Conservation (phyloP, 1,139 yeast species). For the Pichia sp. region DNA sequence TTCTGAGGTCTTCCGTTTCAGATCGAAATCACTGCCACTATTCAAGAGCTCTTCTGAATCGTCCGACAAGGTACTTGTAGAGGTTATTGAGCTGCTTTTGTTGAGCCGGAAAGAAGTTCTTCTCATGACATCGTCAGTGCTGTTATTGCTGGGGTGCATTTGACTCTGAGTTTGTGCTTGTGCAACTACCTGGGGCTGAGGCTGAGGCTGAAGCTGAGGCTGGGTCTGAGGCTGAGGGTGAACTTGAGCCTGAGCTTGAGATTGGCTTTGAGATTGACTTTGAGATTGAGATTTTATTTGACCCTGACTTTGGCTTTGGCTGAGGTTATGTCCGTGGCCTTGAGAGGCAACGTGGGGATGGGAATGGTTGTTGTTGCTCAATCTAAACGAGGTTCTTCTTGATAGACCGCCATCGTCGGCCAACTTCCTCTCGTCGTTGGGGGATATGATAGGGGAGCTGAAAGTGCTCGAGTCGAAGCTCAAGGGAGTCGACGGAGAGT, state of each 20-base stretch:
- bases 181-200: too few species aligned
- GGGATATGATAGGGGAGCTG: slow-evolving; percentile 19
- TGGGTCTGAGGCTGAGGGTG: too few species aligned
- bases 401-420: slow-evolving; percentile 6
- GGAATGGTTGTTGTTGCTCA: slow-evolving; percentile 6
- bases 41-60: slow-evolving; percentile 6
- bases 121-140: slow-evolving; percentile 9
- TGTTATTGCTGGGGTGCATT: background rate
- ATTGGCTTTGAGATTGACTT: too few species aligned
- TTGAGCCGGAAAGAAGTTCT: slow-evolving; percentile 17
- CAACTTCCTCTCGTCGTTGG: slow-evolving; percentile 15
- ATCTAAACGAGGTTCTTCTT: slow-evolving; percentile 17
- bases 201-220: too few species aligned
- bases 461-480: slow-evolving; percentile 18
- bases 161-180: background rate
- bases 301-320: background rate
- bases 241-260: too few species aligned
- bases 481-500: slow-evolving; percentile 23
- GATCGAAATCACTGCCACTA: background rate
- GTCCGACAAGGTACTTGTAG: slow-evolving; percentile 13
- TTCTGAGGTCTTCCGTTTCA: slow-evolving; percentile 2
- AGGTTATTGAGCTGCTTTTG: slow-evolving; percentile 3
- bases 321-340: background rate
- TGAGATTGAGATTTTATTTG: too few species aligned
- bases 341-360: background rate